These are phyloP conservation scores for Pleurostoma richardsiae DNA, from an alignment of 2,329 filamentous ascomycete species.

Conservation along the genomic window DNA sequence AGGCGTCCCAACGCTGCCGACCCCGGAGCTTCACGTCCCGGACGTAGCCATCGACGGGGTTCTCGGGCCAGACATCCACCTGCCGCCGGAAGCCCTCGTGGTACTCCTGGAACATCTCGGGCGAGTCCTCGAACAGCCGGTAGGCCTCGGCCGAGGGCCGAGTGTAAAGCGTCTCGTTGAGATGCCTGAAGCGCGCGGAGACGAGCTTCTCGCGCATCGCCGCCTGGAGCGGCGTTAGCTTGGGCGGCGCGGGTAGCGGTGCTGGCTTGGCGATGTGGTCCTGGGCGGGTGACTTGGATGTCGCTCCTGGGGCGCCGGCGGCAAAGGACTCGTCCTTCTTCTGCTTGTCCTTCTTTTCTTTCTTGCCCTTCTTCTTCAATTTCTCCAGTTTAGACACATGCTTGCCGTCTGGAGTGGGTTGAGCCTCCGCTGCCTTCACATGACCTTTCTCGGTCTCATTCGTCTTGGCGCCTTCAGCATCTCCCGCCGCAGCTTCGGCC, in stretches of 20 bases:
- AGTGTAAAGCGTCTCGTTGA: conserved; percentile 96
- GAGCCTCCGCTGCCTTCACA: conserved; percentile 12
- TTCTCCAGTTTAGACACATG: conserved; percentile 6
- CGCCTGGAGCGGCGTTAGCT: conserved; percentile 86
- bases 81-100: conserved; percentile 95
- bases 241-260: conserved; percentile 26
- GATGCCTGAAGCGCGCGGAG: conserved; percentile 91
- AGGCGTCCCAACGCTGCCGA: conserved; percentile 31
- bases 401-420: conserved; percentile 4
- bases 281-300: conserved; percentile 10
- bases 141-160: conserved; percentile 81
- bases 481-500: conserved; percentile 4
- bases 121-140: conserved; percentile 73
- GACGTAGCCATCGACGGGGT: conserved; percentile 88
- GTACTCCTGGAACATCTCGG: conserved; percentile 94
- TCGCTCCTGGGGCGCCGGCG: conserved; percentile 9
- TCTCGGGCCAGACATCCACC: conserved; percentile 93
- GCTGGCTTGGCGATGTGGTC: conserved; percentile 2
- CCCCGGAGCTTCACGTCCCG: conserved; percentile 64
- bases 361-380: conserved; percentile 18
- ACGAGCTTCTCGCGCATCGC: conserved; percentile 94
- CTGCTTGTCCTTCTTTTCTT: conserved; percentile 22
- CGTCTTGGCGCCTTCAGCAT: conserved; percentile 15
- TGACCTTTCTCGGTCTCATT: conserved; percentile 19
- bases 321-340: conserved; percentile 16